These are phyloP conservation scores for Drosera spatulata DNA, from an alignment of 179 eudicot species.

Conservation along the genomic window DNA sequence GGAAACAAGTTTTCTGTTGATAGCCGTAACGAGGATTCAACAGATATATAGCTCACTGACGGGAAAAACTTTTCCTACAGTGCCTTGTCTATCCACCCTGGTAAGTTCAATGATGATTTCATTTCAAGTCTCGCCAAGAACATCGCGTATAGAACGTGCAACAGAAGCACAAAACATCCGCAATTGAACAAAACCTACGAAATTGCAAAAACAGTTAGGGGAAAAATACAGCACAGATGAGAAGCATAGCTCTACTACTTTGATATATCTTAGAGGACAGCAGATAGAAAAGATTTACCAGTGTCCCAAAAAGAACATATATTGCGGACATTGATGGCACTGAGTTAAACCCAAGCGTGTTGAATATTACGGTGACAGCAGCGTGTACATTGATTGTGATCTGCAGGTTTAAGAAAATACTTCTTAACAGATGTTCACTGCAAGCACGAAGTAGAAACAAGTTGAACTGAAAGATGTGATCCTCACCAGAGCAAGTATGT, in stretches of 20 bases:
- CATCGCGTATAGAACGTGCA: conserved; percentile 72
- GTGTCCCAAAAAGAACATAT: conserved; percentile 60
- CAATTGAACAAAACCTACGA: conserved; percentile 73
- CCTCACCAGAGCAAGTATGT: conserved; percentile 82
- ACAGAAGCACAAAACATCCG: conserved; percentile 65
- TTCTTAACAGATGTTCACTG: neutral
- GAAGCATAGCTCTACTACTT: neutral
- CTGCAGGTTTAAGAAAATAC: too few relatives aligned
- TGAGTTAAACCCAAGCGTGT: conserved; percentile 49
- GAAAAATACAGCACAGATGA: too few relatives aligned
- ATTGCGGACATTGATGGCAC: conserved; percentile 76
- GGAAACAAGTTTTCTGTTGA: too few relatives aligned
- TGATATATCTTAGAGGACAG: neutral
- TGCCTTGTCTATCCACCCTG: conserved; percentile 67
- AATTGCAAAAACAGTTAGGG: neutral
- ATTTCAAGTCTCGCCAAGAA: conserved; percentile 70
- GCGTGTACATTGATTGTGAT: conserved; percentile 51
- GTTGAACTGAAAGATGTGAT: neutral
- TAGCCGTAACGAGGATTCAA: too few relatives aligned
- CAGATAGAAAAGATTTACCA: conserved; percentile 28
- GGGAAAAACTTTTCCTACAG: conserved; percentile 4
- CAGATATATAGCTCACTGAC: too few relatives aligned
- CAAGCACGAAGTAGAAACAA: neutral
- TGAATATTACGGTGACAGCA: conserved; percentile 43
- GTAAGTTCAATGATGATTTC: conserved; percentile 53